phyloP scores from a whole-genome alignment of 1,284 basidiomycete species.

The Papiliotrema laurentii region DNA sequence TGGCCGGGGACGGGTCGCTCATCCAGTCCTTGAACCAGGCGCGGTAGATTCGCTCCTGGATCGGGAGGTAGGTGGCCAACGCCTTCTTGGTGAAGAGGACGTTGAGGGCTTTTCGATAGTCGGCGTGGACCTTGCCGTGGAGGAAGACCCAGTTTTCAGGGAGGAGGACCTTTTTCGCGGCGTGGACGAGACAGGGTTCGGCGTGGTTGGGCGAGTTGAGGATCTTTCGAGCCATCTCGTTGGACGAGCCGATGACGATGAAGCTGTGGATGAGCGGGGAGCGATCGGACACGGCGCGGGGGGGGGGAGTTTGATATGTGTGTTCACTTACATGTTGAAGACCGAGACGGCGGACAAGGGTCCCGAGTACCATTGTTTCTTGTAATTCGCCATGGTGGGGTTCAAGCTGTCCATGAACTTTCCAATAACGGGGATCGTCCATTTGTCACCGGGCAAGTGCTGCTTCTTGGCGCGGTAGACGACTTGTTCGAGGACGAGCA shows the following conservation, averaged over 20 bases:
- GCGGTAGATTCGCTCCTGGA: constrained; percentile 82
- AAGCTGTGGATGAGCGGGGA: constrained; percentile 58
- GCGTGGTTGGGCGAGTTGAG: constrained; percentile 84
- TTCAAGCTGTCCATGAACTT: constrained; percentile 85
- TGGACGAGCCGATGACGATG: constrained; percentile 92
- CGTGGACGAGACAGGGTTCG: constrained; percentile 89
- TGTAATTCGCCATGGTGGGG: constrained; percentile 83
- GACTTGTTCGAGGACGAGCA: constrained; percentile 56
- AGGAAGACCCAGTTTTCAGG: constrained; percentile 98
- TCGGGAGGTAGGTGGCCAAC: constrained; percentile 77
- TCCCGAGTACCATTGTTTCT: constrained; percentile 81
- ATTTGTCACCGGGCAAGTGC: constrained; percentile 75
- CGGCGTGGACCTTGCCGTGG: constrained; percentile 87
- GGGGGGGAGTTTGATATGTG: background rate
- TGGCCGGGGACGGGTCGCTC: constrained; percentile 53
- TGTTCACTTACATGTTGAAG: constrained; percentile 78
- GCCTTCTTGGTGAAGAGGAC: constrained; percentile 91
- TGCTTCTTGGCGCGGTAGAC: constrained; percentile 83
- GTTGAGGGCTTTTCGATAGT: constrained; percentile 90
- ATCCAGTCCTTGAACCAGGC: constrained; percentile 73
- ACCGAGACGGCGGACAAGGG: constrained; percentile 80
- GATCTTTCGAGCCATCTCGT: constrained; percentile 85
- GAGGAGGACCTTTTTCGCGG: constrained; percentile 81
- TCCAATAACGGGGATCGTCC: constrained; percentile 93
- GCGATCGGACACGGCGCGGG: constrained; percentile 1